A percentile compares a stretch with the other conserved stretches of the same genome.
These are phyloP conservation scores for Fraxinus sp. DNA, from an alignment of 305 asterid genomes.

Conservation along the genomic window DNA sequence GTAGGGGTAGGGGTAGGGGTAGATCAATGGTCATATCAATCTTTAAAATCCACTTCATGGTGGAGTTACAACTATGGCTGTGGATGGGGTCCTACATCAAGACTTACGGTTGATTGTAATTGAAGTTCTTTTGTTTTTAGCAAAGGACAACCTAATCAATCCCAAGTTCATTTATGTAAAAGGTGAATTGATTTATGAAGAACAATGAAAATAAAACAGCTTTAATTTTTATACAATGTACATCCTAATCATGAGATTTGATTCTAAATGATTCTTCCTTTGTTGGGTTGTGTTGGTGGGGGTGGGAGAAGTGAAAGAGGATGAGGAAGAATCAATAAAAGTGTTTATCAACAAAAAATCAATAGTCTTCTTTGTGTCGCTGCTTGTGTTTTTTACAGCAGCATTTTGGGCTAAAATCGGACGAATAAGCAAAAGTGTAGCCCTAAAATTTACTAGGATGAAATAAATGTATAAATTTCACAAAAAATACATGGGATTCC, in stretches of 20 bases:
- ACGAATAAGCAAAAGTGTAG: neutral
- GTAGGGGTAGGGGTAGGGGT: slow-evolving; percentile 5
- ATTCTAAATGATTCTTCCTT: neutral
- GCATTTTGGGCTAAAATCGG: neutral
- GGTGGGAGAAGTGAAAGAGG: neutral
- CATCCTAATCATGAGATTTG: neutral
- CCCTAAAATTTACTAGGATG: neutral
- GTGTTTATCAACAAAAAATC: neutral
- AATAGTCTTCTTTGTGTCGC: neutral
- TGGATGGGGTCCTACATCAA: slow-evolving; percentile 34
- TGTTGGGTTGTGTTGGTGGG: neutral
- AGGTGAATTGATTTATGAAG: slow-evolving; percentile 29
- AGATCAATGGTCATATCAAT: slow-evolving; percentile 35
- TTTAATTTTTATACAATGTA: neutral
- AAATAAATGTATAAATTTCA: neutral
- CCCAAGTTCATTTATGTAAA: slow-evolving; percentile 15
- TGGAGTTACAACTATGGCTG: slow-evolving; percentile 32
- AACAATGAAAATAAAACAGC: neutral
- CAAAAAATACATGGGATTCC: slow-evolving; percentile 1
- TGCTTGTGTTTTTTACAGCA: neutral
- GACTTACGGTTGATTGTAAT: slow-evolving; percentile 31
- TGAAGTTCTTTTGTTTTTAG: slow-evolving; percentile 39
- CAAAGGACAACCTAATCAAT: slow-evolving; percentile 23
- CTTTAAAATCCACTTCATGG: slow-evolving; percentile 32
- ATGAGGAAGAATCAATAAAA: neutral